Percentiles rank a stretch among this genome's conserved stretches.
Conservation (phyloP, 1,284 basidiomycete genomes). For the Calocybe gambosa region DNA sequence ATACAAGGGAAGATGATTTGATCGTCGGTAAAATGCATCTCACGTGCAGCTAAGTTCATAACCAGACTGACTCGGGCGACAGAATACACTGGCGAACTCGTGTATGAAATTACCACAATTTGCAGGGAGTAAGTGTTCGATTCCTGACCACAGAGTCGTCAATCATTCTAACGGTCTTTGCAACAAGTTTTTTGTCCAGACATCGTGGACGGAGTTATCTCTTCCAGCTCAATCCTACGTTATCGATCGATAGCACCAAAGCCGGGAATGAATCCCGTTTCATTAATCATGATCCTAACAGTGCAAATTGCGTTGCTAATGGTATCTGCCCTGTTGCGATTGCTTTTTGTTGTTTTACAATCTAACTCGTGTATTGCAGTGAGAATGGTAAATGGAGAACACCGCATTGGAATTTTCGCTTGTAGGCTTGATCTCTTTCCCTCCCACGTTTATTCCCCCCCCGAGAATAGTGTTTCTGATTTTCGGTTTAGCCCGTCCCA, state of each 20-base stretch:
- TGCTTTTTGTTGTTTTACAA: conserved; percentile 3
- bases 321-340: conserved; percentile 27
- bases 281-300: conserved; percentile 43
- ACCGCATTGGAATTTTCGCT: conserved; percentile 52
- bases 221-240: conserved; percentile 39
- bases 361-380: conserved; percentile 29
- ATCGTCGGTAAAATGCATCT: conserved; percentile 37
- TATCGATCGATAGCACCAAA: conserved; percentile 44
- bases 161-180: no score
- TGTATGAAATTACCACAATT: conserved; percentile 34
- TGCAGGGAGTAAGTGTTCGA: conserved; percentile 37
- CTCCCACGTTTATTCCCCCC: neutral
- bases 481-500: conserved; percentile 7
- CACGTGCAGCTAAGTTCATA: neutral
- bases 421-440: conserved; percentile 28
- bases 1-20: conserved; percentile 32
- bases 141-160: no score
- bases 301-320: conserved; percentile 38
- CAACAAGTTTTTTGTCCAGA: conserved; percentile 26
- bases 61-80: neutral
- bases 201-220: conserved; percentile 49
- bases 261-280: conserved; percentile 54
- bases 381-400: conserved; percentile 50
- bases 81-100: conserved; percentile 57
- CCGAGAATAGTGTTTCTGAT: neutral